Base-by-base conservation (phyloP, 306 rosid genomes). In the Sechiopsis laciniata region DNA sequence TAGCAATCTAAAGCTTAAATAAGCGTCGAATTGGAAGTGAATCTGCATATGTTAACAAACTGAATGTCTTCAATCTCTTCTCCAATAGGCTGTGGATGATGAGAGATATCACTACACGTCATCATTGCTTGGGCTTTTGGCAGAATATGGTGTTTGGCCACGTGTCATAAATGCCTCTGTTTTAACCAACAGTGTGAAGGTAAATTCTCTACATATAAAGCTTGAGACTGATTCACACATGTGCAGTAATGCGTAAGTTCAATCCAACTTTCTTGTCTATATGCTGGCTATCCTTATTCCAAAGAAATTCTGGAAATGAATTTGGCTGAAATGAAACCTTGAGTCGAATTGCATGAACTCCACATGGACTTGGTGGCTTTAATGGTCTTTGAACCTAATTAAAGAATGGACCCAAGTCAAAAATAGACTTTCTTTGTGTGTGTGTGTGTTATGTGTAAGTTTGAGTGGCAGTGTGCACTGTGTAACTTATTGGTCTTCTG, bases 41-140 rank as follows among this genome's bases (percentile, higher is more conserved):
- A 48, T 58, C 2, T 72, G 50, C 58, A 65, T 61, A 40, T 60
- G 56, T 12, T 45, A 48, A 21, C 37, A 22, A 69, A 8, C 72
- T 56, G 72, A 66, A 45, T 45, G 55, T 53, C 21, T 19, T 20
- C 19, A 6, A 45, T 45, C 55, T 66, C 17, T 64, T 64, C 71
- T 40, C 52, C 9, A 66, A 66, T 70, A 93, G 98, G 89, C 81
- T 81, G 86, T 80, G 55, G 98, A 93, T 62, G 97, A 93, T 62
- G 98, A 90, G 70, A 87, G 91, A 87, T 87, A 85, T 83, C 75
- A 85, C 80, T 90, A 88, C 87, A 88, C 77, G 92, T 87, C 96
- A 78, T 87, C 98, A 42, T 83, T 93, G 96, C 84, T 93, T 63
- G 94, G 95, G 48, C 78, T 93, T 82, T 85, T 93, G 80, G 87